Evolutionary conservation across 305 asterid genomes (phyloP).

Genomic region (Nicotiana rustica): DNA sequence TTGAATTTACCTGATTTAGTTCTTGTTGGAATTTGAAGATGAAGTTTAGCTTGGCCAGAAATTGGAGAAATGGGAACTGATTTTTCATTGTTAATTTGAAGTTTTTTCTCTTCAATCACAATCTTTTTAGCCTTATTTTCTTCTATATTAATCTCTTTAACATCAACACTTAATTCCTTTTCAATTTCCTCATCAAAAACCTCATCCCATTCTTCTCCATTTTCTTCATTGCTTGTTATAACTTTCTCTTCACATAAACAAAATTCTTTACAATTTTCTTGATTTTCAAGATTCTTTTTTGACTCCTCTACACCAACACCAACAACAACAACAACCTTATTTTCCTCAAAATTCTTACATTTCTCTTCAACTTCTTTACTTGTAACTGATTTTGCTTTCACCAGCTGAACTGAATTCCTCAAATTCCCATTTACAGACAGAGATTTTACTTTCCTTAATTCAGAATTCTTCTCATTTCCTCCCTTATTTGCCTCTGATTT

Average conservation of each 20-base stretch:
- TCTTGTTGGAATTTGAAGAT: slow-evolving; percentile 46
- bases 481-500: slow-evolving; percentile 49
- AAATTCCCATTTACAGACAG: slow-evolving; percentile 37
- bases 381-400: slow-evolving; percentile 42
- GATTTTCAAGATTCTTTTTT: slow-evolving; percentile 18
- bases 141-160: slow-evolving; percentile 46
- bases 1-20: slow-evolving; percentile 51
- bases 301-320: slow-evolving; percentile 20
- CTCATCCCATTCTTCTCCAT: slow-evolving; percentile 42
- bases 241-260: slow-evolving; percentile 60
- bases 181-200: slow-evolving; percentile 41
- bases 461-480: slow-evolving; percentile 37
- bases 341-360: slow-evolving; percentile 41
- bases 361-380: slow-evolving; percentile 38
- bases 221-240: slow-evolving; percentile 49
- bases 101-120: slow-evolving; percentile 51
- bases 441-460: slow-evolving; percentile 40
- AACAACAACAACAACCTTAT: slow-evolving; percentile 19
- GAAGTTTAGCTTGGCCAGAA: slow-evolving; percentile 48
- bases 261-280: slow-evolving; percentile 37
- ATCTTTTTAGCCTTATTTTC: slow-evolving; percentile 45
- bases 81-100: slow-evolving; percentile 46
- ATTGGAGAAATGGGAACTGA: slow-evolving; percentile 48
- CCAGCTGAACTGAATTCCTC: slow-evolving; percentile 44
- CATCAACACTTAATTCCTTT: slow-evolving; percentile 46